Percentiles rank a stretch among this genome's conserved stretches.
Conservation (phyloP, 768 basidiomycete genomes). For the Tephrocybe rancida region DNA sequence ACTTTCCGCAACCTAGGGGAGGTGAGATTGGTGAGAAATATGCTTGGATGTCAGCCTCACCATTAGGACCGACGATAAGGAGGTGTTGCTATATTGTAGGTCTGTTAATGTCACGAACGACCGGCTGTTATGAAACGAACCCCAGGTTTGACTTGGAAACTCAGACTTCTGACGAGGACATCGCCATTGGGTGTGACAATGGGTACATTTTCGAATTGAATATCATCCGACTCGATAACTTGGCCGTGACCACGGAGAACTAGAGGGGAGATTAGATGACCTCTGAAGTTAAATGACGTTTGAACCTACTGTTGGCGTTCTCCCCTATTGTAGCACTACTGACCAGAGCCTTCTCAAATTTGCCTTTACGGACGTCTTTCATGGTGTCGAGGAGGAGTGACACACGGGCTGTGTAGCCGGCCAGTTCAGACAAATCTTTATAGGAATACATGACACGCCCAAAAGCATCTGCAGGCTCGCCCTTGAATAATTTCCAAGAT, state of each 20-base stretch:
- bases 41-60: constrained; percentile 34
- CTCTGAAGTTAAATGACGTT: neutral
- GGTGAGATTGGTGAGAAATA: neutral
- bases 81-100: constrained; percentile 72
- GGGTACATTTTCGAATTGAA: constrained; percentile 90
- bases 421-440: constrained; percentile 94
- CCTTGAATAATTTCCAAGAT: neutral
- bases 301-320: constrained; percentile 69
- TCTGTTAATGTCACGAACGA: neutral
- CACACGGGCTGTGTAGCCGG: constrained; percentile 94
- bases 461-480: constrained; percentile 69
- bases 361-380: constrained; percentile 80
- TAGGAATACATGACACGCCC: constrained; percentile 97
- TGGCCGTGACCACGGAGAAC: constrained; percentile 81
- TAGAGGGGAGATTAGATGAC: constrained; percentile 28
- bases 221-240: constrained; percentile 84
- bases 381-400: constrained; percentile 89
- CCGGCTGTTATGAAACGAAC: constrained; percentile 40
- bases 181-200: constrained; percentile 97
- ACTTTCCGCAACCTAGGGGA: constrained; percentile 77
- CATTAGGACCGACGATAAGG: constrained; percentile 94
- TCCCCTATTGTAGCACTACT: constrained; percentile 73
- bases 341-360: constrained; percentile 87
- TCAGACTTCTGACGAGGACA: constrained; percentile 80
- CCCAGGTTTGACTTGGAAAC: constrained; percentile 88